Conservation (phyloP, 2,329 filamentous ascomycete genomes). For the Fusarium stilboides region DNA sequence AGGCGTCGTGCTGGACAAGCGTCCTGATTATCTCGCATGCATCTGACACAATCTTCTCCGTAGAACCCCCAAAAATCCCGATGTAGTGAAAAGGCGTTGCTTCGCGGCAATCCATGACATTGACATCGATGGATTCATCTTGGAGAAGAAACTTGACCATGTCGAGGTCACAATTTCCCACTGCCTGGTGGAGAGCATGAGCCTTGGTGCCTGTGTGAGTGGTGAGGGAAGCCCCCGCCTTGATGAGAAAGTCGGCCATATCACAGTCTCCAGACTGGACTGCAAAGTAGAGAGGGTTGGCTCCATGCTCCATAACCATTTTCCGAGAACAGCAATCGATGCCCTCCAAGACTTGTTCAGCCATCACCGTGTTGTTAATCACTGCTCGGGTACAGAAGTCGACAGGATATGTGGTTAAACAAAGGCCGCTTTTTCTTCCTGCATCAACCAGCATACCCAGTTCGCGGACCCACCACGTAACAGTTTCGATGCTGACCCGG, state of each 20-base stretch:
- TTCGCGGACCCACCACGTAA: background rate
- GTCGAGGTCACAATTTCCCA: background rate
- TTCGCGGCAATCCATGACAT: background rate
- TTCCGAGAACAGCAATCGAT: background rate
- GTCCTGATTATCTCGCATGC: background rate
- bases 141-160: slow-evolving; percentile 10
- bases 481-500: slow-evolving; percentile 17
- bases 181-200: slow-evolving; percentile 25
- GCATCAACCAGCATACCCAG: background rate
- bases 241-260: background rate
- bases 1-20: background rate
- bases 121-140: background rate
- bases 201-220: slow-evolving; percentile 8
- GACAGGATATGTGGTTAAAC: background rate
- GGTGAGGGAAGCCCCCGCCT: background rate
- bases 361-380: fast-evolving
- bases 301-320: slow-evolving; percentile 1
- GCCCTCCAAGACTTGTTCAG: background rate
- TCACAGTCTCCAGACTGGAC: background rate
- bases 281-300: slow-evolving; percentile 30
- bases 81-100: slow-evolving; percentile 10
- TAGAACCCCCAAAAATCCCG: background rate
- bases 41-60: fast-evolving
- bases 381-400: background rate
- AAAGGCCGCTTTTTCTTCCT: background rate